Conservation (phyloP, 2,329 filamentous ascomycete species). For the Phyllosticta paracitricarpa region DNA sequence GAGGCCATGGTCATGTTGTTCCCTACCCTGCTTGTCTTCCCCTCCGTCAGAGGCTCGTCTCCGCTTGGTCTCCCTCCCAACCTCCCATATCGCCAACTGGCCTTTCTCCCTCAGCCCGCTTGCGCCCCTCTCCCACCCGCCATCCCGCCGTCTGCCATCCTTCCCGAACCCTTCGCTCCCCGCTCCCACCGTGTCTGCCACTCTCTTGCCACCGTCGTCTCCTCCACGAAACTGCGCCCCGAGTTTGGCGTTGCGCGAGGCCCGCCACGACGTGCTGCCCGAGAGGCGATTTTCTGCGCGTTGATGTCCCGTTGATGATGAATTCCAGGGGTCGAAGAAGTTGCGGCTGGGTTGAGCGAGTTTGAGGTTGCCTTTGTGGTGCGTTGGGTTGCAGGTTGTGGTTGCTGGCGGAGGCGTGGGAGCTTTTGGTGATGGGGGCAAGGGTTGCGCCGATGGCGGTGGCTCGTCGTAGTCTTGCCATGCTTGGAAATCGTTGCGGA, state of each 20-base stretch:
- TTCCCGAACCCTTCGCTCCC: constrained; percentile 48
- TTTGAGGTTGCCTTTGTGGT: neutral
- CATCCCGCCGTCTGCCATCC: constrained; percentile 43
- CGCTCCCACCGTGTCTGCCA: constrained; percentile 56
- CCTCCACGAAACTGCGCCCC: constrained; percentile 55
- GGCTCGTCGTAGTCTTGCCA: neutral
- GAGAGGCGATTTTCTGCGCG: constrained; percentile 57
- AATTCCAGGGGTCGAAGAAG: constrained; percentile 61
- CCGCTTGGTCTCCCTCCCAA: constrained; percentile 12
- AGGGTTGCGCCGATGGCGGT: constrained; percentile 8
- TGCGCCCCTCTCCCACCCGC: constrained; percentile 39
- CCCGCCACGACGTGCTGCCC: constrained; percentile 58
- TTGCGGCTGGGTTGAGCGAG: constrained; percentile 16
- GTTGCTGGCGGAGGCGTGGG: neutral
- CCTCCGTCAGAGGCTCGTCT: constrained; percentile 19
- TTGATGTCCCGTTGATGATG: constrained; percentile 68
- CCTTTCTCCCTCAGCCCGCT: constrained; percentile 38
- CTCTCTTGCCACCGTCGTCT: constrained; percentile 42
- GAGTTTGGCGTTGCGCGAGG: constrained; percentile 59
- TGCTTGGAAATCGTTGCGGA: neutral
- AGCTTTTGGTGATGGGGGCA: constrained; percentile 1
- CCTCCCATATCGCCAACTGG: constrained; percentile 33
- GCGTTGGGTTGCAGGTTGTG: neutral
- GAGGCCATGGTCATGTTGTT: constrained; percentile 10
- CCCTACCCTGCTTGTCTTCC: constrained; percentile 16